Evolutionary conservation across 2,329 filamentous ascomycete species (phyloP), one percentile per base, ranked within the genome.

Genomic region (Ilyonectria mors-panacis): DNA sequence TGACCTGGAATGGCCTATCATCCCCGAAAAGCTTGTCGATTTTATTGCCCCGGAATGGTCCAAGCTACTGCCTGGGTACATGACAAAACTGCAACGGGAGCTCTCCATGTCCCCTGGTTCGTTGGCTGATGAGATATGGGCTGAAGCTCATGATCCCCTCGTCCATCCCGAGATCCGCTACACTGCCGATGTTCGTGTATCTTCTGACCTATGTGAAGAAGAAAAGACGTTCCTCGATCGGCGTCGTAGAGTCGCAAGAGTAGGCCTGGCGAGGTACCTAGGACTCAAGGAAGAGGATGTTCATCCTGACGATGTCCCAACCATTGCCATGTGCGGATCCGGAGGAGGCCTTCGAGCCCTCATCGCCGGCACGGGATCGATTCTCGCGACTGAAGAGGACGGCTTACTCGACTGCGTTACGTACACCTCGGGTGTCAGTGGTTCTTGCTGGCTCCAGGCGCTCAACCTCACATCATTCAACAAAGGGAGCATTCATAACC

Each of bases 371-470:
- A 91, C 94, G 0, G 95, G 95, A 0, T 98, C 95, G 0, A 91
- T 97, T 68, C 85, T 96, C 10, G 95, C 94, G 3, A 88, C 94
- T 0, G 90, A 94, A 66, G 93, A 98, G 78, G 92, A 93, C 64
- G 96, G 96, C 0, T 84, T 99, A 0, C 97, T 97, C 78, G 95
- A 98, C 80, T 98, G 96, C 78, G 88, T 94, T 12, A 98, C 95
- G 1, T 99, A 99, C 77, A 97, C 94, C 0, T 94, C 95, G 6
- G 96, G 96, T 1, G 96, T 99, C 55, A 98, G 94, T 77, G 96
- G 96, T 0, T 97, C 93, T 70, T 98, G 96, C 80, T 99, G 96
- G 96, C 86, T 98, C 6, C 95, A 98, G 79, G 87, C 93, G 0
- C 85, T 99, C 4, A 97, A 93, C 78, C 91, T 96, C 76, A 79